Evolutionary conservation across 768 basidiomycete genomes (phyloP), one percentile per base, ranked within the genome.

Genomic region (Paxillus rubicundulus): DNA sequence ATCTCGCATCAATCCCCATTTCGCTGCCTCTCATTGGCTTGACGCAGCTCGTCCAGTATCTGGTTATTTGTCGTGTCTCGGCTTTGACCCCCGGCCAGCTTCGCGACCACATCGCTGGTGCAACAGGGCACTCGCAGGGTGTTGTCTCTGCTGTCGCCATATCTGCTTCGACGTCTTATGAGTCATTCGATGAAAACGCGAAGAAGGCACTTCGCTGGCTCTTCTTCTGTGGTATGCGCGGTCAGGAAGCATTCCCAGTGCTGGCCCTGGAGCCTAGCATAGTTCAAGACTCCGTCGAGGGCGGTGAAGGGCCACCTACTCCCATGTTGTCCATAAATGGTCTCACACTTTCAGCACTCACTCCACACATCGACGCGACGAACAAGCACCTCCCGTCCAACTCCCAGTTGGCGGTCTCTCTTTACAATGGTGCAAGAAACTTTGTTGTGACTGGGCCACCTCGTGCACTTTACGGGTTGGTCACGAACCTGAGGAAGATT

Each of bases 61-160:
- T 97, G 56, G 77, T 88, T 42, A 80, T 86, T 6, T 89, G 87
- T 66, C 85, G 84, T 48, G 85, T 91, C 50, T 76, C 85, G 18
- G 82, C 84, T 51, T 72, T 92, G 39, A 84, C 83, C 8, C 93
- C 93, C 1, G 90, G 85, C 9, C 82, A 95, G 63, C 79, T 97
- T 67, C 84, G 89, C 36, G 72, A 77, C 42, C 80, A 81, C 42
- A 79, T 98, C 49, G 77, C 82, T 9, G 96, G 96, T 32, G 84
- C 94, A 2, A 98, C 97, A 14, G 97, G 97, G 30, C 97, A 99
- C 73, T 98, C 95, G 2, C 96, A 98, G 70, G 97, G 97, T 59
- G 84, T 99, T 61, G 86, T 97, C 44, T 92, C 95, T 12, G 97
- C 97, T n/a, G 82, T 95, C 47, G 86, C 82, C 36, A 84, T 98